phyloP scores from a whole-genome alignment of 139 green algal genomes.

The Volvox reticuliferus region DNA sequence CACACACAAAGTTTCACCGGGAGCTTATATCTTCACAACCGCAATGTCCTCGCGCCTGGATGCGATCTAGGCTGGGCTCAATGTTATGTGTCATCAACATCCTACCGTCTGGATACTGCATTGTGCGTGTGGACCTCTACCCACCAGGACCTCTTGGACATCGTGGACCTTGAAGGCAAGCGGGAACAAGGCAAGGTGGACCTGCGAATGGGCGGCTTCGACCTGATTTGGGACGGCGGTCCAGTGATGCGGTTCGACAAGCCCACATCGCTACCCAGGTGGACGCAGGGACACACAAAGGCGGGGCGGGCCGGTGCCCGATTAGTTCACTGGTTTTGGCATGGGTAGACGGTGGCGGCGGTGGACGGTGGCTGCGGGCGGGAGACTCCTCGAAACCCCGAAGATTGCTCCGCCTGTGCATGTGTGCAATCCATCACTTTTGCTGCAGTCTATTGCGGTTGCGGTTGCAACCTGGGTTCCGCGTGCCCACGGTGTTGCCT shows the following conservation, averaged over 20 bases:
- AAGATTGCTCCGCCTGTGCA: too few species aligned
- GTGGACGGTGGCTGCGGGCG: neutral
- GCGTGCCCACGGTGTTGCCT: too few species aligned
- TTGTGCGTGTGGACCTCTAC: neutral
- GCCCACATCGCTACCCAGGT: slow-evolving; percentile 66
- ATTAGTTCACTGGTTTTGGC: neutral
- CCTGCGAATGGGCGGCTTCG: slow-evolving; percentile 76
- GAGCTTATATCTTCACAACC: too few species aligned
- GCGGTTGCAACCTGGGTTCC: too few species aligned
- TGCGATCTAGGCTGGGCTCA: too few species aligned
- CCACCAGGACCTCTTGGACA: slow-evolving; percentile 68
- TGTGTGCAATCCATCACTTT: too few species aligned
- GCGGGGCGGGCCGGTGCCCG: neutral
- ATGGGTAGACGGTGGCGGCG: neutral
- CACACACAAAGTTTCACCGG: too few species aligned
- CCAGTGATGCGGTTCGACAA: slow-evolving; percentile 63
- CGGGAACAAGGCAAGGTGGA: slow-evolving; percentile 58
- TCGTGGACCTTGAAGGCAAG: slow-evolving; percentile 71
- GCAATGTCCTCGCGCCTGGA: too few species aligned
- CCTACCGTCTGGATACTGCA: too few species aligned
- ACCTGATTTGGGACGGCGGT: slow-evolving; percentile 82
- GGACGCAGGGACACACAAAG: neutral
- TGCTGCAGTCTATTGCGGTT: too few species aligned
- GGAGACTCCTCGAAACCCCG: too few species aligned
- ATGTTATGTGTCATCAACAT: too few species aligned